Conservation (phyloP, 2,329 filamentous ascomycete genomes). For the Trichoderma oligosporum region DNA sequence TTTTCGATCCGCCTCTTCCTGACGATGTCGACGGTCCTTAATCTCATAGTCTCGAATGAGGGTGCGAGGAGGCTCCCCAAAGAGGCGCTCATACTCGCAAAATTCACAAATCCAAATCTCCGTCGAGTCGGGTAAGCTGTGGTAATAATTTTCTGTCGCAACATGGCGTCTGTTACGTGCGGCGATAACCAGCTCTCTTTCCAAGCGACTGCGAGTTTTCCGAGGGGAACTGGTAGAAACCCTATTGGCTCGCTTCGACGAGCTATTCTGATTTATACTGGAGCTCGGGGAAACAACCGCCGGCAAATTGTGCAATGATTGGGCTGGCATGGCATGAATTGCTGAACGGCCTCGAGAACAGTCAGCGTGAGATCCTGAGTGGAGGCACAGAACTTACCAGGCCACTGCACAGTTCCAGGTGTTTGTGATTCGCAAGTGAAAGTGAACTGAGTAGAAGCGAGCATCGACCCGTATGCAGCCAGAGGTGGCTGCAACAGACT, state of each 20-base stretch:
- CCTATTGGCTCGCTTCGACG: conserved; percentile 33
- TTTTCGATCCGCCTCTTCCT: conserved; percentile 80
- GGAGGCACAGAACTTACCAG: conserved; percentile 43
- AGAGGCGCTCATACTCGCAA: conserved; percentile 95
- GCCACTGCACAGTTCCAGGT: conserved; percentile 73
- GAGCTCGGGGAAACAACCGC: not conserved
- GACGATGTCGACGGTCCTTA: conserved; percentile 82
- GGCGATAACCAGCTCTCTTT: conserved; percentile 69
- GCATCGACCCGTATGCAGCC: conserved; percentile 54
- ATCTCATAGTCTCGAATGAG: conserved; percentile 90
- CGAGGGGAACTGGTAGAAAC: conserved; percentile 36
- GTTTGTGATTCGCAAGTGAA: conserved; percentile 94
- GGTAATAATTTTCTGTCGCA: conserved; percentile 72
- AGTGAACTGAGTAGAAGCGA: conserved; percentile 85
- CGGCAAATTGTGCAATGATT: not conserved
- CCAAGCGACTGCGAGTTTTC: conserved; percentile 62
- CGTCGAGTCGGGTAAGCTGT: conserved; percentile 64
- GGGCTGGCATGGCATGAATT: conserved; percentile 6
- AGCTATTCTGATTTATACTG: conserved; percentile 33
- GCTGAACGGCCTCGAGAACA: not conserved
- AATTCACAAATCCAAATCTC: conserved; percentile 97
- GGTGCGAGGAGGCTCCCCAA: conserved; percentile 78
- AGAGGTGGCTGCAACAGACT: conserved; percentile 70
- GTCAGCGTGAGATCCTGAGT: not conserved
- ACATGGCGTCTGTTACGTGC: conserved; percentile 73